Percentiles rank a stretch among this genome's conserved stretches.
These are phyloP conservation scores for Kwoniella sp. DNA, from an alignment of 768 basidiomycete species.

Conservation along the genomic window DNA sequence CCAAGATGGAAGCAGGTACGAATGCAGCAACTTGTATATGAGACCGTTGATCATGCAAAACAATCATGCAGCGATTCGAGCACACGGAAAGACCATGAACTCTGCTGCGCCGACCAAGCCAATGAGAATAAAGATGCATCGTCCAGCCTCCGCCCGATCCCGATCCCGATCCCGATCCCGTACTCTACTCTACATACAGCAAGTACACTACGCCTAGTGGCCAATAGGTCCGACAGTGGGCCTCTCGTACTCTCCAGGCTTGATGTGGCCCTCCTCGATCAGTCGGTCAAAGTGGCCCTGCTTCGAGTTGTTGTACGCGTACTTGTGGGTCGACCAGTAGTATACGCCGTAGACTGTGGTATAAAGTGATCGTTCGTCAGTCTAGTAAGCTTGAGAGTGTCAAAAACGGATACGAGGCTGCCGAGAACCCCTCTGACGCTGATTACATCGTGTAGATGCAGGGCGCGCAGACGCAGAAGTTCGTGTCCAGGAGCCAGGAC, in stretches of 20 bases:
- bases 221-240: constrained; percentile 25
- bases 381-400: too few species aligned
- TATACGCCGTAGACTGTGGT: constrained; percentile 73
- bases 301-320: constrained; percentile 55
- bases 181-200: background rate
- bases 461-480: background rate
- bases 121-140: background rate
- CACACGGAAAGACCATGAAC: too few species aligned
- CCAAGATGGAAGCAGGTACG: too few species aligned
- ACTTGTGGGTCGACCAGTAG: constrained; percentile 69
- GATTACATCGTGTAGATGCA: background rate
- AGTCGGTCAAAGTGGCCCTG: constrained; percentile 49
- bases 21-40: too few species aligned
- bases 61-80: too few species aligned
- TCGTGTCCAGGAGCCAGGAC: background rate
- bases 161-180: background rate
- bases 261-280: constrained; percentile 31
- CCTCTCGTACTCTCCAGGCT: constrained; percentile 27
- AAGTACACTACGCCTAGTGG: constrained; percentile 19
- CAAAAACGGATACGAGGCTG: background rate
- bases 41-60: too few species aligned
- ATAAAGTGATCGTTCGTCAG: background rate
- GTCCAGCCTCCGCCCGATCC: background rate
- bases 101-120: background rate
- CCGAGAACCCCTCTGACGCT: background rate